A percentile compares a stretch with the other conserved stretches of the same genome.
These are phyloP conservation scores for Neurospora sp. DNA, from an alignment of 495 filamentous ascomycete genomes.

Conservation along the genomic window DNA sequence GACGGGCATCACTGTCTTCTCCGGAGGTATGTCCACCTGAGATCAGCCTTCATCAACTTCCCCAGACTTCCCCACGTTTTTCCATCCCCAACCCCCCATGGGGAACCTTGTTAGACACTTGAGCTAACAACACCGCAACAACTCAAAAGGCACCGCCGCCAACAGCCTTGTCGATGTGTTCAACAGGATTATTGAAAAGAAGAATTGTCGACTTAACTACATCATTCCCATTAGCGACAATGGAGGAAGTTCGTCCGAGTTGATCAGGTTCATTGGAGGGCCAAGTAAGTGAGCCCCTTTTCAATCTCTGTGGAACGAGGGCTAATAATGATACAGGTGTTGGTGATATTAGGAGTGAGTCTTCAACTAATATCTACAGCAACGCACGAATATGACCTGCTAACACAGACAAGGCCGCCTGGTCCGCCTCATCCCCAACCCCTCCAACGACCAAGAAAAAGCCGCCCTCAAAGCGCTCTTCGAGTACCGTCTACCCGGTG, in stretches of 20 bases:
- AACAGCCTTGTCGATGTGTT: conserved; percentile 94
- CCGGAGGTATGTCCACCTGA: conserved; percentile 13
- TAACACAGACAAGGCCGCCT: conserved; percentile 52
- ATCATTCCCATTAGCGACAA: conserved; percentile 95
- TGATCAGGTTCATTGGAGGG: conserved; percentile 87
- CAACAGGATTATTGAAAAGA: conserved; percentile 58
- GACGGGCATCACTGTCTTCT: conserved; percentile 20
- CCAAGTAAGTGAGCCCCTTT: conserved; percentile 38
- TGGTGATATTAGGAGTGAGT: conserved; percentile 80
- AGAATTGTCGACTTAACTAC: conserved; percentile 61
- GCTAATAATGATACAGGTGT: conserved; percentile 44
- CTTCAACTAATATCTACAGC: not conserved
- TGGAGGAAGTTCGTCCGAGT: conserved; percentile 81
- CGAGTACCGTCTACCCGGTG: conserved; percentile 67
- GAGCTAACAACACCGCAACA: not conserved
- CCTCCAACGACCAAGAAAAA: conserved; percentile 50
- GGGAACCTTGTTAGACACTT: not conserved
- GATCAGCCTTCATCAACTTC: not conserved
- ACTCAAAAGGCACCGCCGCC: conserved; percentile 68
- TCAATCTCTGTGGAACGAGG: not conserved
- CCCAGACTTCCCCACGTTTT: not conserved
- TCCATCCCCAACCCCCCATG: not conserved
- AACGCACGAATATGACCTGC: not conserved
- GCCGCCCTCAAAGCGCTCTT: conserved; percentile 69
- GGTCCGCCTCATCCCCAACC: conserved; percentile 77